Base-by-base conservation (phyloP, 306 rosid species). In the Rosa chinensis region DNA sequence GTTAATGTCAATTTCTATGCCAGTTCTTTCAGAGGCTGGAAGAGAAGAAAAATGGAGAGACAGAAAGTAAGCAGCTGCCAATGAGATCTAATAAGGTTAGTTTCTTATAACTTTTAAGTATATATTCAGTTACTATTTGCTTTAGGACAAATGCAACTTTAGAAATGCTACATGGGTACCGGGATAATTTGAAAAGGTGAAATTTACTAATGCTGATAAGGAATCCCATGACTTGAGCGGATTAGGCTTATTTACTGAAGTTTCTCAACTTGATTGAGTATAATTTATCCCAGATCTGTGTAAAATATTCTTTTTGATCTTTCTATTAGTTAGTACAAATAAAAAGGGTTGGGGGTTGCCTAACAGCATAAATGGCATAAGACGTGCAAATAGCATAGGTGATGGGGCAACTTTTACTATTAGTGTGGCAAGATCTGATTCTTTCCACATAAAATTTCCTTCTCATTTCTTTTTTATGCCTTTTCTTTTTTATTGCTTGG, bases 21-120 rank as follows among this genome's bases (percentile, higher is more conserved):
- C 91, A 92, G 95, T 92, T 91, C 80, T 83, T 91, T 75, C 87
- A 85, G 79, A 95, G 83, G 86, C 79, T 91, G 64, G 89, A 86
- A 83, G 92, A 85, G 69, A 84, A 80, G 87, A 89, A 67, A 73
- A 85, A 79, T 76, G 78, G 70, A 67, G 95, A 88, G 80, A 83
- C 78, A 21, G 93, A 66, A 84, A 85, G 68, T 80, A 79, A 81
- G 82, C 90, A 84, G 80, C 83, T 32, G 50, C 91, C 82, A 78
- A 80, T 83, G 76, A 88, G 75, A 77, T 58, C 77, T 72, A 86
- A 63, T 72, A 88, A 92, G 93, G 98, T 94, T 63, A 45, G 68
- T 81, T 61, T 47, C 74, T 43, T 8, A 1, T 59, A 25, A 58
- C 69, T 52, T 20, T 0, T 43, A 45, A 44, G 8, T 49, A 32